These are phyloP conservation scores for Tricholoma matsutake DNA, from an alignment of 768 basidiomycete species.

Conservation along the genomic window DNA sequence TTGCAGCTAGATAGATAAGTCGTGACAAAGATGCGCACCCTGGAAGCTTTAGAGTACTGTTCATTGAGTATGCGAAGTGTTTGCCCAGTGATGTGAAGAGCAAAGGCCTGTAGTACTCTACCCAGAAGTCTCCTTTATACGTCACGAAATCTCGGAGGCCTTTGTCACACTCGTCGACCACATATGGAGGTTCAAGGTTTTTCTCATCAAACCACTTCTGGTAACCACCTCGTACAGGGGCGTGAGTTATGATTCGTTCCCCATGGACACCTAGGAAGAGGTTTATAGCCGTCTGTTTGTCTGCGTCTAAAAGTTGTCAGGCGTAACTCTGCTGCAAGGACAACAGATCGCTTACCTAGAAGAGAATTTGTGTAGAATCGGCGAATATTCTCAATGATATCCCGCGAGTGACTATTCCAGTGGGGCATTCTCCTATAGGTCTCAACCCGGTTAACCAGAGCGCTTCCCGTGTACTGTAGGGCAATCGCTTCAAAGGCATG, in stretches of 20 bases:
- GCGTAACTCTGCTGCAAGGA: constrained; percentile 1
- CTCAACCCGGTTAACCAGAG: constrained; percentile 93
- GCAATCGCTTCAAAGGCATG: constrained; percentile 65
- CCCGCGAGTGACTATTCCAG: constrained; percentile 96
- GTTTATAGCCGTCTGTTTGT: constrained; percentile 97
- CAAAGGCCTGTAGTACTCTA: constrained; percentile 83
- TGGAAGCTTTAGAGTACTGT: constrained; percentile 78
- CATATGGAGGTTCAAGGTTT: constrained; percentile 66
- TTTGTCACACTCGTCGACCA: constrained; percentile 58
- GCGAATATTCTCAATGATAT: constrained; percentile 92
- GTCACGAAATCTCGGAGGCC: constrained; percentile 61
- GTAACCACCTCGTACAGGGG: constrained; percentile 67
- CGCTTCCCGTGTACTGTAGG: constrained; percentile 94
- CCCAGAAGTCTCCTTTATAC: constrained; percentile 73
- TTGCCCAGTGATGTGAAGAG: constrained; percentile 83
- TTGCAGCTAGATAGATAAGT: background rate
- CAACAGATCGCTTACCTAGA: constrained; percentile 50
- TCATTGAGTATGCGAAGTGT: constrained; percentile 93
- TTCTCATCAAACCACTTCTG: constrained; percentile 81
- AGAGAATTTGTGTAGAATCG: constrained; percentile 95
- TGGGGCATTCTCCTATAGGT: constrained; percentile 94
- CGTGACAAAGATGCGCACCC: constrained; percentile 46
- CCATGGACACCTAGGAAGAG: constrained; percentile 85
- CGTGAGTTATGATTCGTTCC: constrained; percentile 46
- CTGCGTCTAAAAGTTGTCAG: constrained; percentile 61